Percentiles rank a stretch among this genome's conserved stretches.
Evolutionary conservation across 2,329 filamentous ascomycete species (phyloP).

Genomic region (Colletotrichum liriopes): DNA sequence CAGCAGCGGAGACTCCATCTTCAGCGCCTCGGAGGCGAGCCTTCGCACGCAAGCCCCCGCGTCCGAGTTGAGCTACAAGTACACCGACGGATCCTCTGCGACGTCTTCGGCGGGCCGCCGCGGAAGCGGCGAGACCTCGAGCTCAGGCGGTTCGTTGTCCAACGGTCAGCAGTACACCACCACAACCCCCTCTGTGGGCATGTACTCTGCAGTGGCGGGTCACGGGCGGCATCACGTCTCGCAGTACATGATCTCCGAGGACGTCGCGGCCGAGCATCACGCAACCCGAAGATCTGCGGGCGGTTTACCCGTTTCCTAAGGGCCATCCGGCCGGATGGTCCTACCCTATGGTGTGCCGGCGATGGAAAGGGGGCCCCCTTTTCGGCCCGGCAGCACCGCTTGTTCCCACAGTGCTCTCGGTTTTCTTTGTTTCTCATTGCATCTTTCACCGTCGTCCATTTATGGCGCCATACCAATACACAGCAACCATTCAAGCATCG

Average conservation of each 20-base stretch:
- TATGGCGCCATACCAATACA: not conserved
- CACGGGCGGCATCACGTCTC: slow-evolving; percentile 20
- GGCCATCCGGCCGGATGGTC: not conserved
- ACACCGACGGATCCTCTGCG: slow-evolving; percentile 31
- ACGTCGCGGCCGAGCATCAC: slow-evolving; percentile 21
- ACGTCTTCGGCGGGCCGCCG: slow-evolving; percentile 16
- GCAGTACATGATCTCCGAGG: slow-evolving; percentile 33
- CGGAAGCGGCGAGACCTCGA: slow-evolving; percentile 29
- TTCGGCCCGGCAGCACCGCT: not conserved
- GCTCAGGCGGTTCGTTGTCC: slow-evolving; percentile 19
- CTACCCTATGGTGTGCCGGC: not conserved
- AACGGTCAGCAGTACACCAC: slow-evolving; percentile 42
- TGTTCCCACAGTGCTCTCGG: not conserved
- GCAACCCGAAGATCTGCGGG: slow-evolving; percentile 5
- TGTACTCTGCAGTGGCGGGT: slow-evolving; percentile 26
- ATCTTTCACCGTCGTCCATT: not conserved
- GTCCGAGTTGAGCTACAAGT: slow-evolving; percentile 42
- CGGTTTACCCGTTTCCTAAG: slow-evolving; percentile 8
- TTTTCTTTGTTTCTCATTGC: not conserved
- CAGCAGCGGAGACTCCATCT: slow-evolving; percentile 39
- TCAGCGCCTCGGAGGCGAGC: slow-evolving; percentile 37
- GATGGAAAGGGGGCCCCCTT: not conserved
- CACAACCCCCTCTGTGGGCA: slow-evolving; percentile 23
- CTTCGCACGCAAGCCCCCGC: slow-evolving; percentile 39
- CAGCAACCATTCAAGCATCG: not conserved